A percentile compares a stretch with the other conserved stretches of the same genome.
phyloP scores from a whole-genome alignment of 257 asterid species.

The Linaria vulgaris region DNA sequence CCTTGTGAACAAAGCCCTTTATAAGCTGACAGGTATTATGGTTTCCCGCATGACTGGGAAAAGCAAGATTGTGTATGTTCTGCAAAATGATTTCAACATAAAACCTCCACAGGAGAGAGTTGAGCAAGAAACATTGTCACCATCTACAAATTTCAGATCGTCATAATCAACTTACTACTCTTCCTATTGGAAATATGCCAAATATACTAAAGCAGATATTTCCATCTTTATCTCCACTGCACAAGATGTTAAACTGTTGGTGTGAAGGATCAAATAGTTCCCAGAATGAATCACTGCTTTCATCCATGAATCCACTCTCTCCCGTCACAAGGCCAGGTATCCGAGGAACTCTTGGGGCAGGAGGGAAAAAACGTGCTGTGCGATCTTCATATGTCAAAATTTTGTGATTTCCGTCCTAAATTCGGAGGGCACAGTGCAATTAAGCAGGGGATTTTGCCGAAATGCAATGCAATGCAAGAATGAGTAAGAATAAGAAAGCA shows the following conservation, averaged over 20 bases:
- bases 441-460: slow-evolving; percentile 11
- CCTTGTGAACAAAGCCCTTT: slow-evolving; percentile 77
- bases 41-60: slow-evolving; percentile 38
- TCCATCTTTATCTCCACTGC: slow-evolving; percentile 96
- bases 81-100: slow-evolving; percentile 36
- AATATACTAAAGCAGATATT: slow-evolving; percentile 81
- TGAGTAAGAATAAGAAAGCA: slow-evolving; percentile 14
- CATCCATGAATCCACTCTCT: slow-evolving; percentile 84
- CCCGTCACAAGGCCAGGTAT: slow-evolving; percentile 88
- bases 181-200: slow-evolving; percentile 94
- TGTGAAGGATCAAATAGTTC: slow-evolving; percentile 85
- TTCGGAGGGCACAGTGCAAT: slow-evolving; percentile 17
- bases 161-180: slow-evolving; percentile 58
- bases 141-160: neutral
- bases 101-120: slow-evolving; percentile 25
- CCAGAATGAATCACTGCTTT: slow-evolving; percentile 65
- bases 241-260: slow-evolving; percentile 75
- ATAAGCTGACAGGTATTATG: slow-evolving; percentile 44
- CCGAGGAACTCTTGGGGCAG: slow-evolving; percentile 85
- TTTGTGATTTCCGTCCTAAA: slow-evolving; percentile 55
- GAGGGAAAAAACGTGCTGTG: slow-evolving; percentile 91
- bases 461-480: slow-evolving; percentile 15
- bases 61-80: slow-evolving; percentile 64
- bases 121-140: slow-evolving; percentile 4
- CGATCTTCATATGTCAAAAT: slow-evolving; percentile 71